Evolutionary conservation across 129 eudicot species (phyloP).

Genomic region (Centella asiatica): DNA sequence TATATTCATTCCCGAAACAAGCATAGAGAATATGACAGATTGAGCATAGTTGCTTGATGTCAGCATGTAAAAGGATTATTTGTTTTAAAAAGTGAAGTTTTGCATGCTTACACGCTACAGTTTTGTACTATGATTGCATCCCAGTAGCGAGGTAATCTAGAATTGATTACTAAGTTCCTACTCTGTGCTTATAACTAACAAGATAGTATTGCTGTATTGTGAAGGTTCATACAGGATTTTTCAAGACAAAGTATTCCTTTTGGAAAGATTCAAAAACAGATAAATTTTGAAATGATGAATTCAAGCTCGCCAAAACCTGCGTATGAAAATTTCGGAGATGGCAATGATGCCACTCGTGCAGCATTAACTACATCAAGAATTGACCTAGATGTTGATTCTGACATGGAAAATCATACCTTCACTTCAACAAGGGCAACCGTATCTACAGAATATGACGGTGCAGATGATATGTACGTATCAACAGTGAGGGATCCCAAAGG

Average conservation of each 20-base stretch:
- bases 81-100: neutral
- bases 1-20: neutral
- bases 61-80: neutral
- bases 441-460: conserved; percentile 20
- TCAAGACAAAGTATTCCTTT: conserved; percentile 53
- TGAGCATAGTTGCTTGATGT: neutral
- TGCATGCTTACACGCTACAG: neutral
- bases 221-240: conserved; percentile 61
- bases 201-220: conserved; percentile 5
- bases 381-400: conserved; percentile 21
- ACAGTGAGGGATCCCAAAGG: conserved; percentile 15
- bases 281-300: conserved; percentile 58
- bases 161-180: conserved; percentile 2
- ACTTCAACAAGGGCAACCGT: conserved; percentile 20
- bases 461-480: conserved; percentile 21
- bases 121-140: neutral
- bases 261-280: conserved; percentile 74
- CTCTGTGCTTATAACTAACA: conserved; percentile 2
- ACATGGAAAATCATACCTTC: conserved; percentile 5
- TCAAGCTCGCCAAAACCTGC: conserved; percentile 19
- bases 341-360: conserved; percentile 18
- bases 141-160: neutral
- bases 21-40: neutral
- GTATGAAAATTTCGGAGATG: conserved; percentile 16
- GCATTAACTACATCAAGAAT: conserved; percentile 10